Evolutionary conservation across 2,329 filamentous ascomycete species (phyloP).

Genomic region (Alternaria gaisen): DNA sequence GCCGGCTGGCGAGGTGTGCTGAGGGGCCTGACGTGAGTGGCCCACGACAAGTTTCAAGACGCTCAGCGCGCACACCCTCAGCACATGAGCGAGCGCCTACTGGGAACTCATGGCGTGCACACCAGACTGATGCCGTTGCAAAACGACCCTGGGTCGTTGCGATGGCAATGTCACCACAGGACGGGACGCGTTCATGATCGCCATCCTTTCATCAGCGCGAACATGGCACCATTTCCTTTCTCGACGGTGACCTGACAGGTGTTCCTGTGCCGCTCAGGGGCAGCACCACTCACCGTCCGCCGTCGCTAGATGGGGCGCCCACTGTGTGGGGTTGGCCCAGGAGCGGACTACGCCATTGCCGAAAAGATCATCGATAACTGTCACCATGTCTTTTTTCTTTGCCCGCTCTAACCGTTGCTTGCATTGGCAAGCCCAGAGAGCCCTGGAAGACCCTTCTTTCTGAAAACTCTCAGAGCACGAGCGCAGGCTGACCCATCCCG

Average conservation of each 20-base stretch:
- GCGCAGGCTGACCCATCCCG: background rate
- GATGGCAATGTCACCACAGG: constrained; percentile 26
- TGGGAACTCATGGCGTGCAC: constrained; percentile 4
- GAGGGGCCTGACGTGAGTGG: background rate
- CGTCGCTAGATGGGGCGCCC: constrained; percentile 5
- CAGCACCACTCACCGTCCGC: constrained; percentile 17
- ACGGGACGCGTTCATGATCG: constrained; percentile 24
- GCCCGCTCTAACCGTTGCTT: constrained; percentile 19
- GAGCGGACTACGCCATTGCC: constrained; percentile 20
- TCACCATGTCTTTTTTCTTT: constrained; percentile 12
- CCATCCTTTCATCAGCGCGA: constrained; percentile 33
- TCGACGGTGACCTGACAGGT: constrained; percentile 11
- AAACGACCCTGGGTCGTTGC: constrained; percentile 3
- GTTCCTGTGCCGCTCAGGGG: constrained; percentile 25
- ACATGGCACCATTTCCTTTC: constrained; percentile 10
- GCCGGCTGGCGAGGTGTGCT: constrained; percentile 5
- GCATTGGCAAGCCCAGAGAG: background rate
- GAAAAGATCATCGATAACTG: constrained; percentile 8
- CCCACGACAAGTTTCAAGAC: constrained; percentile 6
- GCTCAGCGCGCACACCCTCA: background rate
- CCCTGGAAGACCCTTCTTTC: constrained; percentile 10
- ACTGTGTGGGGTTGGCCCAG: constrained; percentile 14
- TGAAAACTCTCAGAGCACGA: background rate
- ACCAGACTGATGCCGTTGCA: constrained; percentile 1
- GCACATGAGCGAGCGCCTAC: background rate